These are phyloP conservation scores for Aspergillus sp. DNA, from an alignment of 2,329 filamentous ascomycete genomes.

Conservation along the genomic window DNA sequence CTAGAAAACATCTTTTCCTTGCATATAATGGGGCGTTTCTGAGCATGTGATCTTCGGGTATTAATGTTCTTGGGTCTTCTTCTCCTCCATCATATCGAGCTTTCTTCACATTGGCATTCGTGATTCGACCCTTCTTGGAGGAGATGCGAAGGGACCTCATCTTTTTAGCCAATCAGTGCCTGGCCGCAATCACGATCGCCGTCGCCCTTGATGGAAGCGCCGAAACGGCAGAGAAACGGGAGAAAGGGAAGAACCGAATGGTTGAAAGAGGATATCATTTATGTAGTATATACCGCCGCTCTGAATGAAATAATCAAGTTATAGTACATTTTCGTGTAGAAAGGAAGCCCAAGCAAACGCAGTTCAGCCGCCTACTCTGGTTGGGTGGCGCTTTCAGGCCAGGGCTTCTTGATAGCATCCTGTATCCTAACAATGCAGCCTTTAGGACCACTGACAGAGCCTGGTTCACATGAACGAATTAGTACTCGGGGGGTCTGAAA, in stretches of 20 bases:
- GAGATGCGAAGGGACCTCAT: too few species aligned
- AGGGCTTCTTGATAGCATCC: constrained; percentile 86
- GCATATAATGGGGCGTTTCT: constrained; percentile 1
- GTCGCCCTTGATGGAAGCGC: not conserved
- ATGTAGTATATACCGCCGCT: constrained; percentile 42
- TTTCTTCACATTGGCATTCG: too few species aligned
- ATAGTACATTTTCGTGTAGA: constrained; percentile 35
- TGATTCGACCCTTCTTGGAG: too few species aligned
- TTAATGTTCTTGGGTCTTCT: not conserved
- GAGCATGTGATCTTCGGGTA: not conserved
- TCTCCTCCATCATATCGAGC: not conserved
- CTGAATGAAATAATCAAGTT: constrained; percentile 30
- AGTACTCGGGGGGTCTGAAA: constrained; percentile 4
- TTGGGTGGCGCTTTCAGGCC: constrained; percentile 52
- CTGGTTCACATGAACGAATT: constrained; percentile 34
- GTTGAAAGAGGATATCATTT: constrained; percentile 38
- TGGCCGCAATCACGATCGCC: not conserved
- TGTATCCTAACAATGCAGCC: constrained; percentile 80
- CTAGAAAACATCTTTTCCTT: not conserved
- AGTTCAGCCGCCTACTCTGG: not conserved
- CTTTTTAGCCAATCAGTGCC: not conserved
- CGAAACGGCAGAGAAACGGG: not conserved
- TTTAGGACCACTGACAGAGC: constrained; percentile 81
- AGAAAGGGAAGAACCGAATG: not conserved
- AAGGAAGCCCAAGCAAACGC: not conserved